A percentile compares a stretch with the other conserved stretches of the same genome.
These are phyloP conservation scores for Rhizopus arrhizus DNA, from an alignment of 371 early-diverging fungal species.

Conservation along the genomic window DNA sequence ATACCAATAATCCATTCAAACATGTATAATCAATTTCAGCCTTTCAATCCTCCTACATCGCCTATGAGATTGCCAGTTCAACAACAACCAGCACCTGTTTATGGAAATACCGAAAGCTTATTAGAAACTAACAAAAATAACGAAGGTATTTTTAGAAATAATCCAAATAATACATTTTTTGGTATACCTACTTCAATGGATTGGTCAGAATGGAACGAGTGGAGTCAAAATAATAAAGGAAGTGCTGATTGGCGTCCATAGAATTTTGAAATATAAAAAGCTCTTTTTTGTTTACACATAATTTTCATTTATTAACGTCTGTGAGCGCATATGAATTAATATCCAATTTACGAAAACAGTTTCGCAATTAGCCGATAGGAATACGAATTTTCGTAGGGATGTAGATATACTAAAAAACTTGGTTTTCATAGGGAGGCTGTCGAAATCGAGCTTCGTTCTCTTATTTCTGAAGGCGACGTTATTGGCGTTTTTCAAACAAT, in stretches of 20 bases:
- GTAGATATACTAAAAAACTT: no score
- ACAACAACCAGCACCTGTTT: not conserved
- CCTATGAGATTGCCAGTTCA: constrained; percentile 7
- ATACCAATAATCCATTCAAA: constrained; percentile 17
- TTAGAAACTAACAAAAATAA: constrained; percentile 7
- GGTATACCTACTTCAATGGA: constrained; percentile 49
- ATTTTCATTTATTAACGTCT: no score
- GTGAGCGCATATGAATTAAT: not conserved
- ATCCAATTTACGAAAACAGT: not conserved
- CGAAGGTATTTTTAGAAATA: constrained; percentile 40
- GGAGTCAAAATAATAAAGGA: constrained; percentile 40
- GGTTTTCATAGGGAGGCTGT: no score
- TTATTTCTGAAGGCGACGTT: no score
- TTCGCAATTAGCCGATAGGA: not conserved
- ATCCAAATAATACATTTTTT: constrained; percentile 51
- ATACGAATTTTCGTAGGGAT: not conserved
- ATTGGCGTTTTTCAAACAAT: no score
- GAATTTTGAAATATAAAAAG: not conserved
- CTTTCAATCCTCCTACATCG: constrained; percentile 2
- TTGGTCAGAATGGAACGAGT: constrained; percentile 52
- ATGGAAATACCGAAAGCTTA: not conserved
- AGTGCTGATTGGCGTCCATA: constrained; percentile 26
- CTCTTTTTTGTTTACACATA: not conserved
- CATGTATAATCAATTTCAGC: constrained; percentile 3
- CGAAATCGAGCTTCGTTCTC: no score